Conservation (phyloP, 345 rosid genomes). For the Eucalyptus sp. region DNA sequence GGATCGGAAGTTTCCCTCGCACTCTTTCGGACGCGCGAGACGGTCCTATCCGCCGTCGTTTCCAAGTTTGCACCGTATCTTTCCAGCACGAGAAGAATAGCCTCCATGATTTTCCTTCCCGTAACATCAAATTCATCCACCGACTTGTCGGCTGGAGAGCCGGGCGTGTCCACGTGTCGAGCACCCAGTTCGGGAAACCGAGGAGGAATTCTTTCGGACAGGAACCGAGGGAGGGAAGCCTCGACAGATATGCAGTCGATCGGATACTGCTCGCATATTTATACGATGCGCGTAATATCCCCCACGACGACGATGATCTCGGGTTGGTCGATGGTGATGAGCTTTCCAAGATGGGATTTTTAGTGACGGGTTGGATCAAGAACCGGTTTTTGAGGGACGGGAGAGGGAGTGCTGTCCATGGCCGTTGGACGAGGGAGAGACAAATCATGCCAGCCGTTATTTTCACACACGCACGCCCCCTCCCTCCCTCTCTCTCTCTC, state of each 20-base stretch:
- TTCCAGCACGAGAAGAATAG: background rate
- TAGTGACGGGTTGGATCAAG: background rate
- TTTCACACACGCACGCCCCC: background rate
- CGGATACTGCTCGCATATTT: background rate
- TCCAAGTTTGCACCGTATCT: background rate
- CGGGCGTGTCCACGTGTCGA: background rate
- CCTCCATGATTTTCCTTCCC: background rate
- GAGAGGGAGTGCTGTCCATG: background rate
- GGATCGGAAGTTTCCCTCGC: background rate
- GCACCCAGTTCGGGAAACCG: background rate
- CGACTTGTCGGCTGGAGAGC: background rate
- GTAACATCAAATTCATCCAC: background rate
- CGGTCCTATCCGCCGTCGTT: background rate
- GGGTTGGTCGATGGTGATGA: background rate
- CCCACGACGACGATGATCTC: background rate
- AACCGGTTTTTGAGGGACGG: background rate
- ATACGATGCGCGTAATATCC: background rate
- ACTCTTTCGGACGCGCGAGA: background rate
- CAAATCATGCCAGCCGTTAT: slow-evolving; percentile 13
- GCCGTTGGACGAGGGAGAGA: background rate
- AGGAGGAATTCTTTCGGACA: no score
- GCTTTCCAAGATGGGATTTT: background rate
- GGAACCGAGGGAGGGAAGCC: background rate
- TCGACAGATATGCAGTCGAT: background rate
- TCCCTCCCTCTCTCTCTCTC: background rate